Evolutionary conservation across 2,329 filamentous ascomycete species (phyloP).

Genomic region (Fusarium dimerum): DNA sequence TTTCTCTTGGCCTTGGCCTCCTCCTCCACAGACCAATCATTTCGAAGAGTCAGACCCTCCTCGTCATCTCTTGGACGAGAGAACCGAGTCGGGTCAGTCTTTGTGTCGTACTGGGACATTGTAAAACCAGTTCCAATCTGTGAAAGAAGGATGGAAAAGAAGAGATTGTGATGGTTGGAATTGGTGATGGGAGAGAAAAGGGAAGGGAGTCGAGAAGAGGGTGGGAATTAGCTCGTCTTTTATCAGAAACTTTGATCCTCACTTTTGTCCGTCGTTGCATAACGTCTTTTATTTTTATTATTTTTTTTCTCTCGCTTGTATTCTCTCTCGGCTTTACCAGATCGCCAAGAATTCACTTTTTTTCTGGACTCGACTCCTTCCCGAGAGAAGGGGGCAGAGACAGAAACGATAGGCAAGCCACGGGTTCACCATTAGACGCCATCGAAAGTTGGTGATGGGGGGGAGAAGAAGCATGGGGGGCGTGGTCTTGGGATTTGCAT

Average conservation of each 20-base stretch:
- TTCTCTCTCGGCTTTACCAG: too few species aligned
- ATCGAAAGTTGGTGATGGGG: too few species aligned
- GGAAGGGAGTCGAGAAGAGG: not conserved
- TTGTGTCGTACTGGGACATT: slow-evolving; percentile 20
- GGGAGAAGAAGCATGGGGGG: too few species aligned
- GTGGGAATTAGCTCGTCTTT: not conserved
- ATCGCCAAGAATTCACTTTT: too few species aligned
- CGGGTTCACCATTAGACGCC: too few species aligned
- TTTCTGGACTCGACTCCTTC: too few species aligned
- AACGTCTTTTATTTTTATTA: slow-evolving; percentile 11
- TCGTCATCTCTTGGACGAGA: slow-evolving; percentile 30
- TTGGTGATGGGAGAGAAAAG: not conserved
- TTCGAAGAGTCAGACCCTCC: slow-evolving; percentile 27
- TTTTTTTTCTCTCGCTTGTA: too few species aligned
- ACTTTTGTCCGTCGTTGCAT: not conserved
- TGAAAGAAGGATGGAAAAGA: too few species aligned
- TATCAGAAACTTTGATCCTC: not conserved
- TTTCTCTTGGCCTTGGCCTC: slow-evolving; percentile 41
- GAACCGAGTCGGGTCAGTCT: slow-evolving; percentile 14
- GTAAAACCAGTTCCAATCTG: not conserved
- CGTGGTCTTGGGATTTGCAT: too few species aligned
- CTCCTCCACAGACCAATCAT: slow-evolving; percentile 39
- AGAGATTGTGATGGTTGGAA: not conserved
- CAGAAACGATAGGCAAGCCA: too few species aligned
- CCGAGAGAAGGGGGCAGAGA: too few species aligned